Conservation (phyloP, 1,284 basidiomycete species). For the Coniferiporia sulphurascens region DNA sequence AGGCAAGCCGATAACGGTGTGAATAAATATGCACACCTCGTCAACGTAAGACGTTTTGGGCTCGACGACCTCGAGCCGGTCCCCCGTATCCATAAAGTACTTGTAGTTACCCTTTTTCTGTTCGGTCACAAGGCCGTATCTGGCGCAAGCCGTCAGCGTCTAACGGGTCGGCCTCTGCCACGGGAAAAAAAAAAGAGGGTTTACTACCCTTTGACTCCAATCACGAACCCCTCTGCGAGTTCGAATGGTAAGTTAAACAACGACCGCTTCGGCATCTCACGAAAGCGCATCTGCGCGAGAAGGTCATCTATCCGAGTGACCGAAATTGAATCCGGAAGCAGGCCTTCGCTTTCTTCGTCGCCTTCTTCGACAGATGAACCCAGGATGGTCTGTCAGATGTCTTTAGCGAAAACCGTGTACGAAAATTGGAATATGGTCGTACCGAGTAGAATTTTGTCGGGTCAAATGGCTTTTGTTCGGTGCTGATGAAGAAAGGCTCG, state of each 20-base stretch:
- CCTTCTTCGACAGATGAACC: conserved; percentile 46
- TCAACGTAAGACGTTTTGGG: conserved; percentile 74
- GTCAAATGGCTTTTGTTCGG: conserved; percentile 66
- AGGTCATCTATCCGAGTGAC: conserved; percentile 74
- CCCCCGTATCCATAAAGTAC: conserved; percentile 77
- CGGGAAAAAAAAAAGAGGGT: neutral
- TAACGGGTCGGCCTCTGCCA: neutral
- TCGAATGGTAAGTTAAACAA: conserved; percentile 80
- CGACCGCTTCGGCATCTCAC: conserved; percentile 85
- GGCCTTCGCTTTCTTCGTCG: conserved; percentile 41
- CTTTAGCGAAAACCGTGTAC: neutral
- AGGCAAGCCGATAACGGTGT: neutral
- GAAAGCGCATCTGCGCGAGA: conserved; percentile 78
- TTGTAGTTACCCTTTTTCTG: conserved; percentile 78
- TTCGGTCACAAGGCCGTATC: conserved; percentile 82
- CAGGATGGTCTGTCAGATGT: conserved; percentile 50
- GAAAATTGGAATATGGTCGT: conserved; percentile 25
- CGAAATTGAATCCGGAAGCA: conserved; percentile 62
- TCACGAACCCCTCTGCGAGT: conserved; percentile 76
- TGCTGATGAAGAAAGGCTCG: conserved; percentile 90
- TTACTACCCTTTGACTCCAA: conserved; percentile 85
- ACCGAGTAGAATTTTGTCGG: conserved; percentile 83
- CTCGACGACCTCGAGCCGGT: conserved; percentile 69
- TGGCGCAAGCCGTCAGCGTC: conserved; percentile 28
- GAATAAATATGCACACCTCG: conserved; percentile 45